Base-by-base conservation (phyloP, 371 early-diverging fungal species). In the Circinella minor region DNA sequence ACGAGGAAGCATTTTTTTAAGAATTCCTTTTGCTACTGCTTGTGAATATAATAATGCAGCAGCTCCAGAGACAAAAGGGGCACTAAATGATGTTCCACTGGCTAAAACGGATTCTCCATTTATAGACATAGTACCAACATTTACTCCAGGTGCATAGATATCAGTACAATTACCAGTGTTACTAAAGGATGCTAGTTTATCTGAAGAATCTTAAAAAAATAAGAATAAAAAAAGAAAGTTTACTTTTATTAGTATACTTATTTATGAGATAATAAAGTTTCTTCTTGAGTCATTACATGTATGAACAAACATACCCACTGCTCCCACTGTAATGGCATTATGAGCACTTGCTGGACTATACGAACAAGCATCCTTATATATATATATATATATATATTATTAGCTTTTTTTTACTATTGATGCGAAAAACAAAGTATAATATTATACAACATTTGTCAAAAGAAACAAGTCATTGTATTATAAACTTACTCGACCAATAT, bases 131-230 rank as follows among this genome's bases (percentile, higher is more conserved):
- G 74, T 66, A 11, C 38, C 36, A 4, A 74, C 47, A 20, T 46
- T 61, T 3, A 64, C 83, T 13, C 91, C 92, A 36, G 92, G 92
- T 10, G 89, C 90, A 62, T 85, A 88, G 11, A 89, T 70, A 67
- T 89, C 77, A 27, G 94, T 91, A 70, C 96, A 96, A 13, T 62
- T 62, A 4, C 97, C 97, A 60, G 70, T 81, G 78, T 95, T 95
- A 46, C 88, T 90, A 71, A 93, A 96, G 18, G 72, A 61, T 3
- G 95, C 91, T 48, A 88, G 68, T 10, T 73, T 76, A 71, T 94
- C 93, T 11, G 73, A 70, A 34, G 67, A 65, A 64, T 84, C 87
- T 63, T 63, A 87, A 83, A 6, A 20, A 18, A 3, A 43, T 6
- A 18, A 4, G 2, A 9, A 4, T 34, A 43, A n/a, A n/a, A n/a